These are phyloP conservation scores for Alternaria arborescens DNA, from an alignment of 2,329 filamentous ascomycete genomes.

Conservation along the genomic window DNA sequence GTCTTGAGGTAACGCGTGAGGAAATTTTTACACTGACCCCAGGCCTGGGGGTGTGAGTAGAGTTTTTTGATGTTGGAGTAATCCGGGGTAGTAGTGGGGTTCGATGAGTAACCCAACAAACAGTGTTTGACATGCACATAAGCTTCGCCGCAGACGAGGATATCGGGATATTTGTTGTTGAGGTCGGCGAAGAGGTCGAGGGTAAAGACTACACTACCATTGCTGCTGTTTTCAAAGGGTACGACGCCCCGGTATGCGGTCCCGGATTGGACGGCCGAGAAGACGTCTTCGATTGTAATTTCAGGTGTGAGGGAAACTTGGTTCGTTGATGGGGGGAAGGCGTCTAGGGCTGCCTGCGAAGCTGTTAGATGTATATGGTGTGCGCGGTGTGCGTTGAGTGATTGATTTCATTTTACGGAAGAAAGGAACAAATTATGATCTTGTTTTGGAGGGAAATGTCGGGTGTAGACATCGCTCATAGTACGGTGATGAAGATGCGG, in stretches of 20 bases:
- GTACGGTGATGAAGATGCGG: background rate
- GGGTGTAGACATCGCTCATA: background rate
- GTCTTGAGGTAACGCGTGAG: constrained; percentile 73
- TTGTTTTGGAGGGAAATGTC: background rate
- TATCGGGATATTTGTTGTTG: constrained; percentile 67
- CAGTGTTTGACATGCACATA: constrained; percentile 91
- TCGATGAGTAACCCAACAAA: constrained; percentile 67
- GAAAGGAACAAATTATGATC: background rate
- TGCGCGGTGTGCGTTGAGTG: background rate
- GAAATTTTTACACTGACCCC: constrained; percentile 86
- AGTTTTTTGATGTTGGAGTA: constrained; percentile 71
- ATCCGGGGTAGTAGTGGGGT: background rate
- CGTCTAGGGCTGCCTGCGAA: constrained; percentile 63
- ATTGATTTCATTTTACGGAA: background rate
- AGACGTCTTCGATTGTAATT: constrained; percentile 71
- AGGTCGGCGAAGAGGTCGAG: constrained; percentile 88
- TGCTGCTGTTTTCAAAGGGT: constrained; percentile 95
- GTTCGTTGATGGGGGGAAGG: constrained; percentile 52
- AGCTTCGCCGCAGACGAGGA: constrained; percentile 81
- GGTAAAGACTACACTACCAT: constrained; percentile 89
- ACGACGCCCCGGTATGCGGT: constrained; percentile 77
- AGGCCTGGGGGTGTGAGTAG: constrained; percentile 95
- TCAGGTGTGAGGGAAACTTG: constrained; percentile 50
- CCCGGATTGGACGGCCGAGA: constrained; percentile 76
- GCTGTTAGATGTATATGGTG: background rate